Evolutionary conservation across 768 basidiomycete genomes (phyloP).

Genomic region (Lactarius trivialis): DNA sequence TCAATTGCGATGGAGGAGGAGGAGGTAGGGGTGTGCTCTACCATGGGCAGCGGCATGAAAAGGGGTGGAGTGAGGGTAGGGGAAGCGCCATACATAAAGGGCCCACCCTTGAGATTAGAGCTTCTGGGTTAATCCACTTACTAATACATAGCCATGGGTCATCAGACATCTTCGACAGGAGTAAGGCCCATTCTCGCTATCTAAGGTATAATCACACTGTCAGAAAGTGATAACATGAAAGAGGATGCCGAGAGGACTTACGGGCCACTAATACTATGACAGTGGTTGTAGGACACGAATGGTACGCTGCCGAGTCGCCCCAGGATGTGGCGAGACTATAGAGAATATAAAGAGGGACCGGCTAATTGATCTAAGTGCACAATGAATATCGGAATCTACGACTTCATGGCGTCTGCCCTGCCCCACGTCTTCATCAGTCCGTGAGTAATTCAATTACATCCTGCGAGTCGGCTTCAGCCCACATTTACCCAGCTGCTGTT

Average conservation of each 20-base stretch:
- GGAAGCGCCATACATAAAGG: background rate
- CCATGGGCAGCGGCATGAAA: background rate
- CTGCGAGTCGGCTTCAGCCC: background rate
- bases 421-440: background rate
- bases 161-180: background rate
- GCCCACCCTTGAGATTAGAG: background rate
- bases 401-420: background rate
- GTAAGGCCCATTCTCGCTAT: background rate
- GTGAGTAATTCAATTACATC: background rate
- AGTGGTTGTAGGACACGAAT: background rate
- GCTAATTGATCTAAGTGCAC: background rate
- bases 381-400: background rate
- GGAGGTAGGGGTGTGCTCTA: background rate
- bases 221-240: background rate
- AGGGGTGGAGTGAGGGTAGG: background rate
- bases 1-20: background rate
- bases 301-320: background rate
- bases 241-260: background rate
- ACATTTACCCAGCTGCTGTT: background rate
- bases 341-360: background rate
- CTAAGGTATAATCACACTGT: background rate
- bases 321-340: background rate
- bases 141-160: background rate
- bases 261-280: background rate
- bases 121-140: slow-evolving; percentile 2